Conservation (phyloP, 1,284 basidiomycete species). For the Porogramme epimiltina region DNA sequence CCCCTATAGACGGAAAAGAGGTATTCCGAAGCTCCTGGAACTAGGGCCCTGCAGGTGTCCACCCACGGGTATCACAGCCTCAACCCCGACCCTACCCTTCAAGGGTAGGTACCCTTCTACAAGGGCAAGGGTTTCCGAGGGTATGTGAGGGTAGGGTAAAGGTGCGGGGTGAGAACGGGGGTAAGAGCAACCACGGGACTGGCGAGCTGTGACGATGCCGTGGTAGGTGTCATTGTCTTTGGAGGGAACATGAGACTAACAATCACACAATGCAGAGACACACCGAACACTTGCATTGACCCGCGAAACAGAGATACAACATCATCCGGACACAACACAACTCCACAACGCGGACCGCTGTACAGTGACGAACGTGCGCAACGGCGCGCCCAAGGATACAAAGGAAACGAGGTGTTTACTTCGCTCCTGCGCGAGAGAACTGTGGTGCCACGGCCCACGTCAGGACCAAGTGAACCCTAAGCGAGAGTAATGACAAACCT, state of each 20-base stretch:
- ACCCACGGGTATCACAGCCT: slow-evolving; percentile 1
- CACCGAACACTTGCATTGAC: slow-evolving; percentile 12
- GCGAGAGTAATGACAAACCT: slow-evolving; percentile 23
- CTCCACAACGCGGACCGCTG: no score
- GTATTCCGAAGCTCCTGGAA: no score
- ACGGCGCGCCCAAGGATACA: background rate
- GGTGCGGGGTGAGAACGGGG: background rate
- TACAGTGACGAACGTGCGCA: no score
- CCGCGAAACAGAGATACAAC: slow-evolving; percentile 17
- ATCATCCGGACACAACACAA: slow-evolving; percentile 7
- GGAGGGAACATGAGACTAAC: slow-evolving; percentile 15
- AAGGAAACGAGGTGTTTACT: slow-evolving; percentile 33
- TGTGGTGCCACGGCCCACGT: slow-evolving; percentile 30
- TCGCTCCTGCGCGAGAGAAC: slow-evolving; percentile 69
- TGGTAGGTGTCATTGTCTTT: no score
- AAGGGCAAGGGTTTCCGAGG: slow-evolving; percentile 3
- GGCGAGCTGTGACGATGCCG: no score
- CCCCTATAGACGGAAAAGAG: no score
- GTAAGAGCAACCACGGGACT: no score
- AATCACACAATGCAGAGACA: slow-evolving; percentile 22
- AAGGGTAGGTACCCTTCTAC: slow-evolving; percentile 3
- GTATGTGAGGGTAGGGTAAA: slow-evolving; percentile 3
- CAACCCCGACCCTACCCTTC: slow-evolving; percentile 13
- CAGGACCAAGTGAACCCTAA: background rate
- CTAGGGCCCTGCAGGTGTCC: slow-evolving; percentile 12